phyloP scores from a whole-genome alignment of 176 grass and related monocot species.

The Eragrostis curvula region DNA sequence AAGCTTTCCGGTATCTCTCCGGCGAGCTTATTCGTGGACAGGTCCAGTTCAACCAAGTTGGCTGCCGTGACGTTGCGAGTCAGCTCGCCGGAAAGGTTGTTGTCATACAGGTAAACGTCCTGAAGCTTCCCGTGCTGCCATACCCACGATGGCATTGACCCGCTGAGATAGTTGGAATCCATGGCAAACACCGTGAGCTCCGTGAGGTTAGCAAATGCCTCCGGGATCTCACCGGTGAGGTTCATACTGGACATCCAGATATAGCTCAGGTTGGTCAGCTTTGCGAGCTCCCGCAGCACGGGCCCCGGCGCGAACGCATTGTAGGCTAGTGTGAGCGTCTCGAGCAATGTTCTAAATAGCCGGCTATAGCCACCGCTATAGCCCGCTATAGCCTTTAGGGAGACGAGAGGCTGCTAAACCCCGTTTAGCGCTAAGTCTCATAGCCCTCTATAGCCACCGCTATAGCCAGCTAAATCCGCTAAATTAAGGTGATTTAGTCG shows the following conservation, averaged over 20 bases:
- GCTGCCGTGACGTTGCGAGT: conserved; percentile 13
- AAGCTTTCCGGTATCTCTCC: conserved; percentile 57
- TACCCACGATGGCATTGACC: conserved; percentile 61
- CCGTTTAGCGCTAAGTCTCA: too few relatives aligned
- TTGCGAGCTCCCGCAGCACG: conserved; percentile 36
- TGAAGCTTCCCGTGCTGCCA: conserved; percentile 48
- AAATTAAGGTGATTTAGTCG: too few relatives aligned
- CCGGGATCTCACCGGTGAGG: conserved; percentile 63
- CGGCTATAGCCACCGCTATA: too few relatives aligned
- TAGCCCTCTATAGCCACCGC: too few relatives aligned
- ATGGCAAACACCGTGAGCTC: conserved; percentile 44
- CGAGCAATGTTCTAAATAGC: too few relatives aligned
- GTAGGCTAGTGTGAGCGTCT: conserved; percentile 37
- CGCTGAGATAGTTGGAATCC: conserved; percentile 34
- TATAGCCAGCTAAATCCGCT: too few relatives aligned
- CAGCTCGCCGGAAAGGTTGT: conserved; percentile 52
- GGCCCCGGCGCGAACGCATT: conserved; percentile 53
- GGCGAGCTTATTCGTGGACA: conserved; percentile 55
- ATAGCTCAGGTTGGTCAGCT: conserved; percentile 47
- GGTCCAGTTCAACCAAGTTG: conserved; percentile 40
- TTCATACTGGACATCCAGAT: conserved; percentile 5
- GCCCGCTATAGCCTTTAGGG: too few relatives aligned
- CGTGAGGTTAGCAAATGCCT: conserved; percentile 18
- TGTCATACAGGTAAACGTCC: conserved; percentile 4
- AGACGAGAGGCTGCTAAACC: too few relatives aligned